A percentile compares a stretch with the other conserved stretches of the same genome.
Conservation (phyloP, 2,329 filamentous ascomycete genomes). For the Cordyceps sp. region DNA sequence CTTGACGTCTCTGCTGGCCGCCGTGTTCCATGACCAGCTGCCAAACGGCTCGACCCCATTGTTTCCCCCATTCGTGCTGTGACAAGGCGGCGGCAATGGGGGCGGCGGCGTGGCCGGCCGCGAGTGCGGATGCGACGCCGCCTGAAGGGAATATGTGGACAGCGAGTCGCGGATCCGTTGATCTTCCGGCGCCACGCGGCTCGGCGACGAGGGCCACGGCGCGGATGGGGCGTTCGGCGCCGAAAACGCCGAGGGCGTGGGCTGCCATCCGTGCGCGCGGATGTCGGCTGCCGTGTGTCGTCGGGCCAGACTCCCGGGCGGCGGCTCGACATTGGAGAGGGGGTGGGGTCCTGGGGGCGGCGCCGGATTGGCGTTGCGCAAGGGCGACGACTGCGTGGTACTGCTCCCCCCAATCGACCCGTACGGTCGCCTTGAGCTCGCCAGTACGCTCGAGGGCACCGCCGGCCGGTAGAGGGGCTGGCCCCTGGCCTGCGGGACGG, state of each 20-base stretch:
- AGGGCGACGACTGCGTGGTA: slow-evolving; percentile 55
- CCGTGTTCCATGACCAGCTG: slow-evolving; percentile 39
- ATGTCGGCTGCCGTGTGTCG: slow-evolving; percentile 95
- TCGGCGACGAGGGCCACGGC: slow-evolving; percentile 39
- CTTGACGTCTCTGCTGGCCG: slow-evolving; percentile 29
- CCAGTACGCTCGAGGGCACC: slow-evolving; percentile 66
- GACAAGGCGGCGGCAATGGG: slow-evolving; percentile 26
- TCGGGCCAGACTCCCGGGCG: slow-evolving; percentile 55
- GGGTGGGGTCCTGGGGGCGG: slow-evolving; percentile 51
- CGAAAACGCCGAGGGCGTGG: slow-evolving; percentile 41
- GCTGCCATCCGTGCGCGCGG: slow-evolving; percentile 67
- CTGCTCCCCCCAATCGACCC: slow-evolving; percentile 70
- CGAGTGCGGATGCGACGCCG: slow-evolving; percentile 29
- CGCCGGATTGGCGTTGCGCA: slow-evolving; percentile 48
- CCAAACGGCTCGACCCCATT: slow-evolving; percentile 28
- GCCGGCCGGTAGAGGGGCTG: slow-evolving; percentile 58
- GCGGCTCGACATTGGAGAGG: slow-evolving; percentile 42
- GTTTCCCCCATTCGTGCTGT: slow-evolving; percentile 23
- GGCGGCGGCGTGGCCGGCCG: slow-evolving; percentile 37
- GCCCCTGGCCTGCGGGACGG: slow-evolving; percentile 40
- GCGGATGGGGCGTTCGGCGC: slow-evolving; percentile 37
- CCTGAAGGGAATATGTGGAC: slow-evolving; percentile 34
- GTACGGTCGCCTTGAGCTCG: slow-evolving; percentile 61
- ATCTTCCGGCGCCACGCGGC: slow-evolving; percentile 30
- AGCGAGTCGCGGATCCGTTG: slow-evolving; percentile 40